Evolutionary conservation across 345 rosid species (phyloP).

Genomic region (Salix exigua): DNA sequence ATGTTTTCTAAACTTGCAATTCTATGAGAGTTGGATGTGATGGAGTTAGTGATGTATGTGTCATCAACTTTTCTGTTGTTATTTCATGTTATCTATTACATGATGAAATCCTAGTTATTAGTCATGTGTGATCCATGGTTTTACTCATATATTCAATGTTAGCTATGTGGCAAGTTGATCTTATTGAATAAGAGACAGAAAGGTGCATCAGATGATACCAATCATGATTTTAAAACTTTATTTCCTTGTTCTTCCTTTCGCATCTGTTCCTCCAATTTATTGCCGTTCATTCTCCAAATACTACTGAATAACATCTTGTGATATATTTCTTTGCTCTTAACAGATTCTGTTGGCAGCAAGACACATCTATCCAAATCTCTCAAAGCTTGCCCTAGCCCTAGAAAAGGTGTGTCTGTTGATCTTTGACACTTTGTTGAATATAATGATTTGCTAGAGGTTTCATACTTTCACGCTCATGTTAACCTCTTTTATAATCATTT

Average conservation of each 20-base stretch:
- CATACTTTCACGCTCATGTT: not conserved
- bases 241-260: not conserved
- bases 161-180: not conserved
- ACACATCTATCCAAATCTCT: conserved; percentile 75
- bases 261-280: not conserved
- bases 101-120: not conserved
- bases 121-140: not conserved
- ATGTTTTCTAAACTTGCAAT: too few relatives aligned
- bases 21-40: too few relatives aligned
- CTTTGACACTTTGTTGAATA: not conserved
- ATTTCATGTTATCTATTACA: too few relatives aligned
- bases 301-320: not conserved
- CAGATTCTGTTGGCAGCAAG: conserved; percentile 79
- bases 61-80: too few relatives aligned
- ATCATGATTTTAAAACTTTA: not conserved
- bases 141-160: not conserved
- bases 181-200: not conserved
- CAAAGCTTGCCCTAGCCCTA: conserved; percentile 90
- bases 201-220: not conserved
- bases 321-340: not conserved
- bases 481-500: not conserved
- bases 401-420: conserved; percentile 55
- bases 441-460: not conserved
- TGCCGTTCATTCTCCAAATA: not conserved
- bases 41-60: too few relatives aligned